Evolutionary conservation across 2,329 filamentous ascomycete species (phyloP).

Genomic region (Aspergillus sp.): DNA sequence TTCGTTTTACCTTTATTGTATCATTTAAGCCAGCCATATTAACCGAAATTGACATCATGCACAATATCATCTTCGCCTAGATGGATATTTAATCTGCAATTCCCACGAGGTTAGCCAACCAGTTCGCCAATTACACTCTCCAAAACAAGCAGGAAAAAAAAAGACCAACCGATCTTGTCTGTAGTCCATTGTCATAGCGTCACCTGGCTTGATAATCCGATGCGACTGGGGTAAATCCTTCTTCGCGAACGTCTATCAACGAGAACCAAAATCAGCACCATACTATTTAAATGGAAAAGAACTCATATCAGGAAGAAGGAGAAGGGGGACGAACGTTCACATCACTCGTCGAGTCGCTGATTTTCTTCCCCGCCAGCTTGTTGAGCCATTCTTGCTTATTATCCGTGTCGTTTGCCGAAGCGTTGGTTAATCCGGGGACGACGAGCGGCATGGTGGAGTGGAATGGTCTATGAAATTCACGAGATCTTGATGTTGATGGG

Average conservation of each 20-base stretch:
- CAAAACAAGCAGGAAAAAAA: neutral
- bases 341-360: constrained; percentile 38
- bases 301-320: neutral
- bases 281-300: neutral
- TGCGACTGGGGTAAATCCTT: constrained; percentile 46
- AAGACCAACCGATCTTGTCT: constrained; percentile 41
- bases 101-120: neutral
- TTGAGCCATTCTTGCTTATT: constrained; percentile 43
- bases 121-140: neutral
- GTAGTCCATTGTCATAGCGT: constrained; percentile 42
- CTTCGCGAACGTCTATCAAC: constrained; percentile 44
- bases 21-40: neutral
- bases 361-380: constrained; percentile 49
- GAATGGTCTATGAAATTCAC: neutral
- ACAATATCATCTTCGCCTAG: constrained; percentile 45
- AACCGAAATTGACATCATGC: constrained; percentile 42
- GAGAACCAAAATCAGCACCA: neutral
- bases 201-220: constrained; percentile 42
- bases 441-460: constrained; percentile 46
- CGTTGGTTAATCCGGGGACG: constrained; percentile 43
- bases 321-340: constrained; percentile 28
- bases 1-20: constrained; percentile 16
- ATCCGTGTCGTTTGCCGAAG: constrained; percentile 20
- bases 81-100: constrained; percentile 44
- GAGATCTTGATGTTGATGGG: neutral